Base-by-base conservation (phyloP, 2,329 filamentous ascomycete species). In the Zymoseptoria brevis region DNA sequence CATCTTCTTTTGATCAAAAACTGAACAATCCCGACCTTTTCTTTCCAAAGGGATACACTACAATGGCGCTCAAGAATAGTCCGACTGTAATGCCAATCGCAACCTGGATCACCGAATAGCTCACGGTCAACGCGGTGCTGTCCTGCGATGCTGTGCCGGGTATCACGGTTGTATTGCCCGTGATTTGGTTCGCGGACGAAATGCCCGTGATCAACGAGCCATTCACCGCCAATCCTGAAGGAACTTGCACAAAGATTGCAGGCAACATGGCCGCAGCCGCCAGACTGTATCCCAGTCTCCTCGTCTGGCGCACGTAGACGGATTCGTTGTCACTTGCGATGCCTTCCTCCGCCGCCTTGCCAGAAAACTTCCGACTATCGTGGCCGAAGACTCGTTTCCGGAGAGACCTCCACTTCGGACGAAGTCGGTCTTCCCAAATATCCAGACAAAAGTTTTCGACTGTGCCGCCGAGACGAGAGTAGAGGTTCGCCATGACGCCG, bases 181-280 rank as follows among this genome's bases (percentile, higher is more conserved):
- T 78, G 63, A 84, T 81, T 64, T 83, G 77, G 62, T 85, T 77
- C 0, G 83, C 83, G 2, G 77, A 80, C 8, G 78, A 78, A 51
- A 86, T 75, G 13, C 83, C 83, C 0, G 78, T 76, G 1, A 86
- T 77, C 19, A 86, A 69, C 13, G 77, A 80, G 1, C 83, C 83
- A 56, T 76, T 79, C 1, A 84, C 83, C 2, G 83, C 81, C 2
- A 86, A 74, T 1, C 83, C 83, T 2, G 78, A 81, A 0, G 83
- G 83, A 0, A 86, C 83, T 60, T 85, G 81, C 1, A 85, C 82
- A 63, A 95, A 95, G 63, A 96, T 95, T 4, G 88, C 91, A 0
- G 91, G 91, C 8, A 96, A 76, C 80, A 96, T 89, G 1, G 89
- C 87, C 0, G 90, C 89, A 0, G 90, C 90, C 0, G 91, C 91